Percentiles rank a stretch among this genome's conserved stretches.
Evolutionary conservation across 2,329 filamentous ascomycete species (phyloP).

Genomic region (Diaporthe helianthi): DNA sequence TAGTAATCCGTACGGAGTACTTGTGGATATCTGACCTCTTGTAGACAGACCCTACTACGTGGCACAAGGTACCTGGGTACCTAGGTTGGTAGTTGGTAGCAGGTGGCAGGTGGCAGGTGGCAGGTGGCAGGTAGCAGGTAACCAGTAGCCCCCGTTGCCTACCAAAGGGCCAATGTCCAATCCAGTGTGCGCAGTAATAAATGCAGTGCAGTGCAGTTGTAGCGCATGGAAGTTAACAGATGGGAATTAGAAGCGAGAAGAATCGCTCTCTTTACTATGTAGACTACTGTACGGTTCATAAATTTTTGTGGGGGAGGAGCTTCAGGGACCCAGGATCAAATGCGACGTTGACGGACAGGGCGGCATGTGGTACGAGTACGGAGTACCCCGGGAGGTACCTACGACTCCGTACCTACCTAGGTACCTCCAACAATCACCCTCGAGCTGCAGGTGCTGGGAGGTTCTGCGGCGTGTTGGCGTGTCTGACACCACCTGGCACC

Average conservation of each 20-base stretch:
- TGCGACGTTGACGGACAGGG: slow-evolving; percentile 8
- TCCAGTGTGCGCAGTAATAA: neutral
- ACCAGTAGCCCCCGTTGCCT: neutral
- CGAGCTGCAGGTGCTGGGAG: neutral
- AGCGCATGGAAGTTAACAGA: neutral
- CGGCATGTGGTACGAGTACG: neutral
- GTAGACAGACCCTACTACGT: neutral
- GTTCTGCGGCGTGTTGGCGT: neutral
- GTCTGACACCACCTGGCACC: neutral
- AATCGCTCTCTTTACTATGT: neutral
- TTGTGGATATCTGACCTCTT: neutral
- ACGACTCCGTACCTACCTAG: too few species aligned
- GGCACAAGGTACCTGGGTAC: too few species aligned
- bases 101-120: neutral
- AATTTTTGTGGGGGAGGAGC: slow-evolving; percentile 25
- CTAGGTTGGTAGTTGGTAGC: too few species aligned
- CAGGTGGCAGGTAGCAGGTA: neutral
- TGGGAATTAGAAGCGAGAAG: slow-evolving; percentile 15
- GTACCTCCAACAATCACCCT: neutral
- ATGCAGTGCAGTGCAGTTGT: neutral
- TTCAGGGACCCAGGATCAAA: slow-evolving; percentile 16
- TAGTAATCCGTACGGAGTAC: neutral
- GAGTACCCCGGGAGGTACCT: too few species aligned
- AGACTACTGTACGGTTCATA: slow-evolving; percentile 16
- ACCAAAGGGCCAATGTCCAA: slow-evolving; percentile 2